phyloP scores from a whole-genome alignment of 768 basidiomycete genomes.

The Boletales sp. region DNA sequence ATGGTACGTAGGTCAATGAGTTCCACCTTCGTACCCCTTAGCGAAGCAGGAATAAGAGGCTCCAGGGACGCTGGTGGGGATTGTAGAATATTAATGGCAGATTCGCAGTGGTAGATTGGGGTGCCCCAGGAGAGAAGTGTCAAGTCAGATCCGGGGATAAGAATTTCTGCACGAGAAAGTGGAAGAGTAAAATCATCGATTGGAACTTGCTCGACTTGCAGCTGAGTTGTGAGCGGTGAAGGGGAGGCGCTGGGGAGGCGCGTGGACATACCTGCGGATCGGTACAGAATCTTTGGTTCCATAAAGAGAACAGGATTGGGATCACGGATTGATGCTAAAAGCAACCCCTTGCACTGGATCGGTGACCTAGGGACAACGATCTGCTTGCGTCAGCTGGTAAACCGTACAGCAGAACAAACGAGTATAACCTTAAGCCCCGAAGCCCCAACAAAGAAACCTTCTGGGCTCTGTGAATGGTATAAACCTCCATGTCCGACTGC shows the following conservation, averaged over 20 bases:
- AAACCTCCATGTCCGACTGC: conserved; percentile 90
- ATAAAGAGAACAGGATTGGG: conserved; percentile 94
- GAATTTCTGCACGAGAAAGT: conserved; percentile 73
- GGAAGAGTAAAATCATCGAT: conserved; percentile 85
- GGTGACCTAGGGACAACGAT: conserved; percentile 94
- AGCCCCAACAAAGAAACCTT: conserved; percentile 91
- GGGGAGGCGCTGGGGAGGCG: not conserved
- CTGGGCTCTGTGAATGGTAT: conserved; percentile 94
- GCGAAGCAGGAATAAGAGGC: conserved; percentile 56
- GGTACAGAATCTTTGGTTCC: conserved; percentile 92
- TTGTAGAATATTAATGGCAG: conserved; percentile 69
- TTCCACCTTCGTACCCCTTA: conserved; percentile 74
- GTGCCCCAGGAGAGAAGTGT: conserved; percentile 94
- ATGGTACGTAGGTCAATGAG: conserved; percentile 89
- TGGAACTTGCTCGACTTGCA: conserved; percentile 85
- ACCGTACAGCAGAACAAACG: not conserved
- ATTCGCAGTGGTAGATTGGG: conserved; percentile 85
- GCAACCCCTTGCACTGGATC: conserved; percentile 91
- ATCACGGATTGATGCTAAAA: conserved; percentile 84
- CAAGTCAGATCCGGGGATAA: conserved; percentile 75
- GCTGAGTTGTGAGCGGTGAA: conserved; percentile 2
- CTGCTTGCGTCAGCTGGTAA: conserved; percentile 14
- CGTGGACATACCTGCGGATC: conserved; percentile 62
- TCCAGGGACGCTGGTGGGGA: conserved; percentile 65
- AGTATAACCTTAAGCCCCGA: conserved; percentile 74